Evolutionary conservation across 2,329 filamentous ascomycete species (phyloP), one percentile per base, ranked within the genome.

Genomic region (Pleurostoma richardsiae): DNA sequence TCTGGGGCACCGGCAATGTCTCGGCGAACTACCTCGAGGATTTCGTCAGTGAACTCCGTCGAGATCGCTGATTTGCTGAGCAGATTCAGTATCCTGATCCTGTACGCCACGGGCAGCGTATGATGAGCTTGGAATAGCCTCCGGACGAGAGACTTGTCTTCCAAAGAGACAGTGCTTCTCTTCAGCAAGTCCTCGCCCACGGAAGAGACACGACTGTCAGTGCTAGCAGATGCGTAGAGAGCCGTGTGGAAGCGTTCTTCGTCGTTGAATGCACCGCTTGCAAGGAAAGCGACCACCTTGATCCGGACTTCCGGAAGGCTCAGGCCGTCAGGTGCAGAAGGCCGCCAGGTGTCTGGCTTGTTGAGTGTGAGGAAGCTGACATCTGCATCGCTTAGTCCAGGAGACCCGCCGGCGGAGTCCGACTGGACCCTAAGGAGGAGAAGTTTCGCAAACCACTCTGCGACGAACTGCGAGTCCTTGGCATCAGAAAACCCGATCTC

Each of bases 181-280:
- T 96, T 99, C 53, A 97, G 67, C 42, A 95, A 80, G 56, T 96
- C 90, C 47, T 96, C 90, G 0, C 88, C 92, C n/a, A 89, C 71
- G n/a, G 86, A 82, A 8, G 88, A 83, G 36, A 96, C 83, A 6
- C 86, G 80, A 33, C 85, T 89, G 54, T 96, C 94, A 2, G 83
- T 72, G 65, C 91, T 91, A 1, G 90, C 85, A 29, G 90, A 85
- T 4, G 91, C 90, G 61, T 88, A 90, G 1, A 97, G 68, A 1
- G 90, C 86, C 1, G 92, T 86, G 10, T 96, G 65, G 56, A 96
- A 90, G 30, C 90, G 83, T 59, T 97, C 88, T 1, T 82, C 69
- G 51, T 96, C 90, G 0, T 73, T 83, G 64, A 99, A 97, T 5
- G 91, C 83, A 4, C 89, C 90, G 59, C 89, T 96, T 3, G 87